phyloP scores from a whole-genome alignment of 73 alveolate genomes.

The Paramecium biaurelia region DNA sequence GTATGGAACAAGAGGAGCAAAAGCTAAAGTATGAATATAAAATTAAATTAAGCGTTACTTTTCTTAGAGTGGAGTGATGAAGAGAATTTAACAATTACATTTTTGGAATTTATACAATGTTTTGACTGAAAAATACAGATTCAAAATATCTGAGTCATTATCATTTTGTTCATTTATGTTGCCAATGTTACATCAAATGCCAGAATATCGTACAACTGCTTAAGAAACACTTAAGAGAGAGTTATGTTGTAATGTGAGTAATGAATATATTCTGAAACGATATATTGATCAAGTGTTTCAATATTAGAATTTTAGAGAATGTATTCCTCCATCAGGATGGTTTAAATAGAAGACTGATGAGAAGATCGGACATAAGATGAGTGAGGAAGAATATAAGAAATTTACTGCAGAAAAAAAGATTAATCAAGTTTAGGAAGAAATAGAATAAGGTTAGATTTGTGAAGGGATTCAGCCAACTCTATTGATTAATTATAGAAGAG shows the following conservation, averaged over 20 bases:
- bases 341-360: neutral
- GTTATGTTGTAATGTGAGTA: neutral
- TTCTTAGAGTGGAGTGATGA: slow-evolving; percentile 29
- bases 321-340: slow-evolving; percentile 30
- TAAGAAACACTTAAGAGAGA: slow-evolving; percentile 16
- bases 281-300: neutral
- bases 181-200: slow-evolving; percentile 61
- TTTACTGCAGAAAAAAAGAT: neutral
- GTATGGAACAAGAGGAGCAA: slow-evolving; percentile 71
- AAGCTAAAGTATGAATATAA: slow-evolving; percentile 39
- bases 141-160: slow-evolving; percentile 38
- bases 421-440: neutral
- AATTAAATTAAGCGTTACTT: slow-evolving; percentile 26
- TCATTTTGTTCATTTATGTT: slow-evolving; percentile 55
- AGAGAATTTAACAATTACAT: slow-evolving; percentile 45
- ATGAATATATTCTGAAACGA: neutral
- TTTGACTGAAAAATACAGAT: slow-evolving; percentile 58
- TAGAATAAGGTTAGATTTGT: neutral
- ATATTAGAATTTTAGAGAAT: neutral
- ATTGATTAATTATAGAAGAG: slow-evolving; percentile 13
- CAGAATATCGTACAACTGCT: slow-evolving; percentile 63
- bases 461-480: slow-evolving; percentile 23
- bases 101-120: slow-evolving; percentile 57
- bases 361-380: slow-evolving; percentile 16
- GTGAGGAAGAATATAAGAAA: neutral